Percentiles rank a stretch among this genome's conserved stretches.
These are phyloP conservation scores for Penicillium concentricum DNA, from an alignment of 2,329 filamentous ascomycete species.

Conservation along the genomic window DNA sequence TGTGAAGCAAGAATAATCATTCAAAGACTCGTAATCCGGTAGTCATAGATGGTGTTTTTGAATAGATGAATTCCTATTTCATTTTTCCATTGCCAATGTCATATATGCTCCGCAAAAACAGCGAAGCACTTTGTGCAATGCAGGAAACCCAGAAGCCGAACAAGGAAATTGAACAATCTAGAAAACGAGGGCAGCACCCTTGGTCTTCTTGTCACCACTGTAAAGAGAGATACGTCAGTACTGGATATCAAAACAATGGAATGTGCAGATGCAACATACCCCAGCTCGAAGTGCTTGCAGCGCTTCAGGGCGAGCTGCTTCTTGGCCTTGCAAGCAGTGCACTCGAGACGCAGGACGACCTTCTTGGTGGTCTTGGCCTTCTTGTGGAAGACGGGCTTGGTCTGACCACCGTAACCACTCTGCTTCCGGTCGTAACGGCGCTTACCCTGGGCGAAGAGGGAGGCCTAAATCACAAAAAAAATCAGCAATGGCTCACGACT, in stretches of 20 bases:
- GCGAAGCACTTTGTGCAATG: conserved; percentile 37
- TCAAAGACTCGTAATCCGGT: conserved; percentile 33
- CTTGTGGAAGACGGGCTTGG: conserved; percentile 99
- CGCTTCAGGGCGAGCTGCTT: conserved; percentile 96
- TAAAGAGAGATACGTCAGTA: conserved; percentile 45
- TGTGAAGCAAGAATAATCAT: conserved; percentile 1
- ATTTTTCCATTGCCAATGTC: conserved; percentile 44
- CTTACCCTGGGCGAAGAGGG: conserved; percentile 97
- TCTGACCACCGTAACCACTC: conserved; percentile 99
- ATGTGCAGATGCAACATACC: conserved; percentile 60
- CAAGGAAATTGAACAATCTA: conserved; percentile 60
- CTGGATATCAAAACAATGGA: conserved; percentile 2
- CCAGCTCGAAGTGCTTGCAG: conserved; percentile 99
- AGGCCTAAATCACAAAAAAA: conserved; percentile 58
- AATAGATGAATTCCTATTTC: conserved; percentile 43
- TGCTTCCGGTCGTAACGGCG: conserved; percentile 99
- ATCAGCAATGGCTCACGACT: conserved; percentile 25
- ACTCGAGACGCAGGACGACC: conserved; percentile 97
- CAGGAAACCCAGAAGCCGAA: conserved; percentile 44
- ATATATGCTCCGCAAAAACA: conserved; percentile 36
- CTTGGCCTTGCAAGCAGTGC: conserved; percentile 97
- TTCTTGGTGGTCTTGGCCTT: conserved; percentile 99
- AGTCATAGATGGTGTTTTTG: conserved; percentile 38
- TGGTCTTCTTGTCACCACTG: conserved; percentile 99
- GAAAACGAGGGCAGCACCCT: conserved; percentile 99